Percentiles rank a stretch among this genome's conserved stretches.
phyloP scores from a whole-genome alignment of 148 eudicot species.

The Beta vulgaris region DNA sequence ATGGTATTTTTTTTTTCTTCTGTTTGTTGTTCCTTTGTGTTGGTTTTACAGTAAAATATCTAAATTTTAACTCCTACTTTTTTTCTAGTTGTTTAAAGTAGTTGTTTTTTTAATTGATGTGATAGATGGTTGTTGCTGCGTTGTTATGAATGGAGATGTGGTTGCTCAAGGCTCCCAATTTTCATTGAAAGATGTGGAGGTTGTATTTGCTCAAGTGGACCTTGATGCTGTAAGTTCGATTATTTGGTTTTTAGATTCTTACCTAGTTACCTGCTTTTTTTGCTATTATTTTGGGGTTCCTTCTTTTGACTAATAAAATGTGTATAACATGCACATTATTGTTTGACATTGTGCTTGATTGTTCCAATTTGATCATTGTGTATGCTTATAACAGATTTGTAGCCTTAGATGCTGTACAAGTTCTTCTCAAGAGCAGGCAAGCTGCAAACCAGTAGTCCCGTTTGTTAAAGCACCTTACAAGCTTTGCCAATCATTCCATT shows the following conservation, averaged over 20 bases:
- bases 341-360: too few relatives aligned
- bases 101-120: too few relatives aligned
- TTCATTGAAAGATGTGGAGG: constrained; percentile 90
- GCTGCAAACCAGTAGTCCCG: constrained; percentile 56
- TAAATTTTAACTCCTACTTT: too few relatives aligned
- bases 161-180: constrained; percentile 98
- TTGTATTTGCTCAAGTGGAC: constrained; percentile 87
- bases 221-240: constrained; percentile 74
- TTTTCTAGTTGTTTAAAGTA: too few relatives aligned
- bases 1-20: constrained; percentile 43
- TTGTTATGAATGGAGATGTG: constrained; percentile 92
- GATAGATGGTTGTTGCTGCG: constrained; percentile 90
- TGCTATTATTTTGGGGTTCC: too few relatives aligned
- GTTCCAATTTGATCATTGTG: not conserved
- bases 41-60: too few relatives aligned
- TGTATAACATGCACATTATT: too few relatives aligned
- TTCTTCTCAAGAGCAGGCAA: constrained; percentile 90
- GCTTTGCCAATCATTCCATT: constrained; percentile 73
- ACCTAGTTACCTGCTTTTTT: not conserved
- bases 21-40: not conserved
- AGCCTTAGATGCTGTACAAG: constrained; percentile 49
- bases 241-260: not conserved
- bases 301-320: too few relatives aligned
- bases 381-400: constrained; percentile 55
- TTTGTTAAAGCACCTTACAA: constrained; percentile 56